Conservation (phyloP, 176 grass and related monocot genomes). For the Dactylis glomerata region DNA sequence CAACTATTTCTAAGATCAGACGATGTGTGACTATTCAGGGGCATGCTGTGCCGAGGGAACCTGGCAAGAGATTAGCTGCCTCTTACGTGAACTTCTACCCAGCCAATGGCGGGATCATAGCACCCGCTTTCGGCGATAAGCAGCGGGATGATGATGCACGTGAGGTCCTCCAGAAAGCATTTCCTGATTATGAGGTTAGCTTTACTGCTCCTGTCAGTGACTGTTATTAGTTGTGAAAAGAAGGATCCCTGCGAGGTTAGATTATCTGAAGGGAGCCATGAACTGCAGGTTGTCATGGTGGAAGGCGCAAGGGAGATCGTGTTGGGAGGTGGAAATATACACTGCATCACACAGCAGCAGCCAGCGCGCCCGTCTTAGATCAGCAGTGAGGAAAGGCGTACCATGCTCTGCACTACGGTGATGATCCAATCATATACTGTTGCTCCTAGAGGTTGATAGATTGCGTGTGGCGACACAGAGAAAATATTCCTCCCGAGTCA, state of each 20-base stretch:
- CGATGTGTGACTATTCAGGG: constrained; percentile 30
- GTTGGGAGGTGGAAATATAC: constrained; percentile 85
- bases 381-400: background rate
- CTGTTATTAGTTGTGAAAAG: background rate
- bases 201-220: background rate
- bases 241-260: background rate
- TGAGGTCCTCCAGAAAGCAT: constrained; percentile 54
- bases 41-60: constrained; percentile 52
- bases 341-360: constrained; percentile 97
- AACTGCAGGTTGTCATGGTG: constrained; percentile 74
- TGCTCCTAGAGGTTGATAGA: background rate
- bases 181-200: constrained; percentile 62
- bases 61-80: constrained; percentile 69
- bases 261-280: background rate
- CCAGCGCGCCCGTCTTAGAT: constrained; percentile 26
- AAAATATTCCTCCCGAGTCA: background rate
- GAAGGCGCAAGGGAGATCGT: constrained; percentile 79
- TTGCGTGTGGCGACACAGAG: background rate
- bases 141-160: constrained; percentile 56
- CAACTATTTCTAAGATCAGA: background rate
- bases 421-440: background rate
- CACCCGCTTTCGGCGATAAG: constrained; percentile 68
- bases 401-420: background rate
- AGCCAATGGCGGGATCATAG: constrained; percentile 69
- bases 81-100: constrained; percentile 95